A percentile compares a stretch with the other conserved stretches of the same genome.
phyloP scores from a whole-genome alignment of 768 basidiomycete species.

The Hygrophoropsis aurantiaca region DNA sequence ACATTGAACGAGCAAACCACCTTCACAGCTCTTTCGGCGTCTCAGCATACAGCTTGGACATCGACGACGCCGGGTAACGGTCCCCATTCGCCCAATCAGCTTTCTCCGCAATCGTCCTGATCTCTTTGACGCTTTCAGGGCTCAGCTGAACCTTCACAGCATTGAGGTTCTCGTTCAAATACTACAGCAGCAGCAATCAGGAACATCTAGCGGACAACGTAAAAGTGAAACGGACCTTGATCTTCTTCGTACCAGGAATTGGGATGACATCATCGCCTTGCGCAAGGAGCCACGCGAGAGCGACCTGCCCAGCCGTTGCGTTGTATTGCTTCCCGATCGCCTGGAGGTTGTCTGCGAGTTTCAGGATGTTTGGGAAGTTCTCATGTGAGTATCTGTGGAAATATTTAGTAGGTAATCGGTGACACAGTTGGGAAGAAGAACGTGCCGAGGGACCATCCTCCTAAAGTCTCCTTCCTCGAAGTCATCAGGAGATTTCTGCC shows the following conservation, averaged over 20 bases:
- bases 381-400: conserved; percentile 32
- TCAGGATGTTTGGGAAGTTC: conserved; percentile 47
- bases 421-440: conserved; percentile 27
- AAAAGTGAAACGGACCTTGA: conserved; percentile 22
- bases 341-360: conserved; percentile 33
- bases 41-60: conserved; percentile 15
- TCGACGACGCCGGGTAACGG: conserved; percentile 16
- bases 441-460: conserved; percentile 19
- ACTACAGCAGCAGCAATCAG: conserved; percentile 21
- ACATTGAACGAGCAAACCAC: too few relatives aligned
- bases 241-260: conserved; percentile 38
- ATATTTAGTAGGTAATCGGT: conserved; percentile 29
- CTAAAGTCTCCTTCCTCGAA: conserved; percentile 29
- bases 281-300: conserved; percentile 40
- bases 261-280: conserved; percentile 39
- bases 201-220: not conserved
- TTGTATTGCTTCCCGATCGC: conserved; percentile 32
- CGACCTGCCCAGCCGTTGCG: conserved; percentile 39
- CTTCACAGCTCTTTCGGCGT: conserved; percentile 9
- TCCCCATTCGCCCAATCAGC: conserved; percentile 24
- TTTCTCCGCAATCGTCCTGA: conserved; percentile 35
- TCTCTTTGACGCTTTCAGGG: conserved; percentile 34
- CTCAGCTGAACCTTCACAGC: conserved; percentile 35
- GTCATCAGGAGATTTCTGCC: conserved; percentile 33
- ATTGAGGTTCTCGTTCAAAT: conserved; percentile 45